Evolutionary conservation across 495 filamentous ascomycete species (phyloP).

Genomic region (Penicillium taxi): DNA sequence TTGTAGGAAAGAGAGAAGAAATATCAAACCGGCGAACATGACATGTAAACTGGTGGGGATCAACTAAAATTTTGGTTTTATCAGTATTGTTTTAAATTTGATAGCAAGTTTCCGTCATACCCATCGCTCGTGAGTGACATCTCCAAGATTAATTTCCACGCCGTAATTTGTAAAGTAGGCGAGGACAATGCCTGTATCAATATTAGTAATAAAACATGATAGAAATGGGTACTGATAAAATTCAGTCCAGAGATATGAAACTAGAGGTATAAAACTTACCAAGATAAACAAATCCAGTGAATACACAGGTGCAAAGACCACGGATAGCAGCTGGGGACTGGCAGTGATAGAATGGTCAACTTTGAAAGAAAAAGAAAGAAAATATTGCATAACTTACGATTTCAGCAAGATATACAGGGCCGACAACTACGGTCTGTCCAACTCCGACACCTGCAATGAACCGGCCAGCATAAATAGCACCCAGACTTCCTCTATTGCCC

Average conservation of each 20-base stretch:
- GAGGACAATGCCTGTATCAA: slow-evolving; percentile 32
- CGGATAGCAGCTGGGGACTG: slow-evolving; percentile 51
- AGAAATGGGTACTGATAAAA: background rate
- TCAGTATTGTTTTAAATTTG: background rate
- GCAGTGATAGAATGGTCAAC: background rate
- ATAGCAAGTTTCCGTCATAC: slow-evolving; percentile 24
- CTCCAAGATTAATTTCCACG: slow-evolving; percentile 50
- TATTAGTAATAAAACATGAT: background rate
- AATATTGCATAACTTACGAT: slow-evolving; percentile 25
- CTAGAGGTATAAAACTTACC: slow-evolving; percentile 10
- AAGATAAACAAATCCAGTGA: slow-evolving; percentile 49
- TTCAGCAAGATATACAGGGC: slow-evolving; percentile 44
- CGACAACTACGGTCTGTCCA: slow-evolving; percentile 61
- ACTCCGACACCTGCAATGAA: slow-evolving; percentile 64
- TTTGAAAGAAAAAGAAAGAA: background rate
- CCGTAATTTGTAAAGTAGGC: slow-evolving; percentile 47
- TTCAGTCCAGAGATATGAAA: background rate
- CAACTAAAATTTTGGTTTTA: too few relatives aligned
- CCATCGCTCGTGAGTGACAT: slow-evolving; percentile 51
- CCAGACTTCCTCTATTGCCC: slow-evolving; percentile 50
- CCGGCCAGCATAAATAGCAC: slow-evolving; percentile 57
- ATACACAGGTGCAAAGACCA: slow-evolving; percentile 62
- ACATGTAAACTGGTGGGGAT: slow-evolving; percentile 64
- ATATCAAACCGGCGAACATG: slow-evolving; percentile 63
- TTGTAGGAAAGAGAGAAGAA: slow-evolving; percentile 55